Base-by-base conservation (phyloP, 352 stramenopile genomes). In the Phytophthora pini region DNA sequence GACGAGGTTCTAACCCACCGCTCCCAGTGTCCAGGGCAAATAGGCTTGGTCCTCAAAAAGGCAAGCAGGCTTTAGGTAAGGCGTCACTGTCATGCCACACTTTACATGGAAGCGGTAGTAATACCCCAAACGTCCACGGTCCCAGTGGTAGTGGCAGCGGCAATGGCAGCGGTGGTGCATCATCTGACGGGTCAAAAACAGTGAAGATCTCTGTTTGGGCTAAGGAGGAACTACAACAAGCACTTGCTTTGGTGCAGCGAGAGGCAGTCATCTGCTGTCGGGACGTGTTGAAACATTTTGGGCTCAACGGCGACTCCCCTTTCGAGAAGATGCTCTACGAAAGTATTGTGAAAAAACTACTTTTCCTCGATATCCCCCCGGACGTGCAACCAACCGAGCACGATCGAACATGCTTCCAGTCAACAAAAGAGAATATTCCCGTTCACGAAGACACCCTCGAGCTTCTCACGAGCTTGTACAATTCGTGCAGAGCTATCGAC, bases 311-410 rank as follows among this genome's bases (percentile, higher is more conserved):
- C 0, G 76, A 82, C 17, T 87, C 86, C 2, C 72, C 86, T 0
- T 88, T 94, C 43, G 88, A 93, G 50, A 92, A 91, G 32, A 82
- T 84, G 47, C 64, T 96, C 10, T 96, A 93, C 60, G 79, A 92
- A 64, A 72, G 56, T 5, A 89, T 93, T 17, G 86, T 96, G 13
- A 91, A 90, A 41, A 93, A 92, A 46, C 50, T 96, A 12, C 60
- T 96, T 12, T 94, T 96, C 54, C 62, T 96, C 4, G 88, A 96
- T 49, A 92, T 93, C 26, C 83, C 83, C 3, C 34, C 80, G 5
- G 88, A 96, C 59, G 80, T 94, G n/a, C 85, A 95, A 36, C 80
- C 84, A 1, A 94, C 88, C 0, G 88, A 96, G 36, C 88, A 96
- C 24, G 88, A 96, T 63, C 84, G 86, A 22, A 89, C 82, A n/a